A percentile compares a stretch with the other conserved stretches of the same genome.
Evolutionary conservation across 352 stramenopile genomes (phyloP).

Genomic region (Globisporangium cederbergense): DNA sequence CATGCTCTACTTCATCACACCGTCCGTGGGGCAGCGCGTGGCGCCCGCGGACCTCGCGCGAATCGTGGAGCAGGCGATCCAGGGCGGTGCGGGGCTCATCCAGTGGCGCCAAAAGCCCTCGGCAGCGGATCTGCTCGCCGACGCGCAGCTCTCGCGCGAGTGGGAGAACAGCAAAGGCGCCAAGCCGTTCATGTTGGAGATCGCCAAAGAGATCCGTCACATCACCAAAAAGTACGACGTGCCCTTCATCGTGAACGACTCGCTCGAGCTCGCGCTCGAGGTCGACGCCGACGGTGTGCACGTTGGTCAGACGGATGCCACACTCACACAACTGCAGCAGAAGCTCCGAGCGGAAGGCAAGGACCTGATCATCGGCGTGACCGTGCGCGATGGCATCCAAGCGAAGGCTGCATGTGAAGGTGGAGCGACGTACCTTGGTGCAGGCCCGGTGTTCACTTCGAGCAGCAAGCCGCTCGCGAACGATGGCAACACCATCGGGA

Average conservation of each 20-base stretch:
- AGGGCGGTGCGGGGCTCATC: constrained; percentile 40
- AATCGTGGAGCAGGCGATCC: constrained; percentile 42
- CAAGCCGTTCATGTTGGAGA: constrained; percentile 31
- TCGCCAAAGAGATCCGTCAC: constrained; percentile 34
- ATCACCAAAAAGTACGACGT: constrained; percentile 34
- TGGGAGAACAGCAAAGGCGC: constrained; percentile 19
- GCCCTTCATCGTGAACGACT: constrained; percentile 60
- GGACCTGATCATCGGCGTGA: constrained; percentile 54
- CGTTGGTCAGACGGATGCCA: constrained; percentile 44
- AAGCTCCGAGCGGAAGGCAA: constrained; percentile 13
- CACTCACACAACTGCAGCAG: constrained; percentile 20
- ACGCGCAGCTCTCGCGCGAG: constrained; percentile 22
- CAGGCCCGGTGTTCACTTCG: constrained; percentile 47
- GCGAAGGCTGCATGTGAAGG: constrained; percentile 33
- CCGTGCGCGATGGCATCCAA: constrained; percentile 42
- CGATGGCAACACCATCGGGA: constrained; percentile 41
- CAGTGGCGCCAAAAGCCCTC: constrained; percentile 57
- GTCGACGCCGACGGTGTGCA: constrained; percentile 50
- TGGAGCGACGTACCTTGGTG: constrained; percentile 48
- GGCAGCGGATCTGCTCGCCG: constrained; percentile 22
- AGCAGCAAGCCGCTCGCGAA: constrained; percentile 56
- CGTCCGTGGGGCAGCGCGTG: constrained; percentile 30
- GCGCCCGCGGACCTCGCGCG: constrained; percentile 22
- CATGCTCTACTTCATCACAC: constrained; percentile 65
- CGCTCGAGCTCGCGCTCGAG: constrained; percentile 37